Evolutionary conservation across 768 basidiomycete genomes (phyloP).

Genomic region (Termitomyces sp.): DNA sequence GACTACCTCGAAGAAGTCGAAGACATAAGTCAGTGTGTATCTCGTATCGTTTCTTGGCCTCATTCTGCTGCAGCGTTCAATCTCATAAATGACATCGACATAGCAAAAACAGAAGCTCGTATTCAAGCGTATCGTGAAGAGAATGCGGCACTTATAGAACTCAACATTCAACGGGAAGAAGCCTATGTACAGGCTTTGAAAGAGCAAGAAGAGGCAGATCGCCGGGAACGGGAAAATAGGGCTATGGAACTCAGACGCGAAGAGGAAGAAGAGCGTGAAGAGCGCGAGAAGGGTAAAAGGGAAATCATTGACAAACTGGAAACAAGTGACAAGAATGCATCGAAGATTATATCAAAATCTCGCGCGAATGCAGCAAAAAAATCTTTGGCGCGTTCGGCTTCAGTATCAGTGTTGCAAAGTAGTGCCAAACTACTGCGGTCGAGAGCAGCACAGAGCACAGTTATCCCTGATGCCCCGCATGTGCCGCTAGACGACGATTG

Average conservation of each 20-base stretch:
- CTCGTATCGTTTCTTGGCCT: constrained; percentile 4
- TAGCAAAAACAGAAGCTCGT: constrained; percentile 76
- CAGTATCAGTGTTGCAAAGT: constrained; percentile 39
- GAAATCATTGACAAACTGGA: constrained; percentile 82
- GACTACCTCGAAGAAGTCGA: constrained; percentile 97
- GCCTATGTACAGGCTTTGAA: constrained; percentile 65
- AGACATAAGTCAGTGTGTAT: constrained; percentile 53
- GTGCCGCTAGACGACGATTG: constrained; percentile 73
- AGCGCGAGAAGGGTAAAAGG: constrained; percentile 63
- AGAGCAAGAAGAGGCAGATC: constrained; percentile 79
- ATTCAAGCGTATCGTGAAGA: constrained; percentile 74
- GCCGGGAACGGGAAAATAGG: constrained; percentile 63
- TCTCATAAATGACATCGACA: constrained; percentile 84
- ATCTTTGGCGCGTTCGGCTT: constrained; percentile 48
- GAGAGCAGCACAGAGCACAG: constrained; percentile 58
- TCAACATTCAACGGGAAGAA: constrained; percentile 80
- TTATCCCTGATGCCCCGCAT: constrained; percentile 77
- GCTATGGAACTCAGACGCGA: constrained; percentile 60
- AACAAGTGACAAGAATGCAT: constrained; percentile 67
- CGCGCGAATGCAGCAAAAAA: constrained; percentile 62
- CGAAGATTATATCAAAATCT: constrained; percentile 64
- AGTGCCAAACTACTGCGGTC: constrained; percentile 50
- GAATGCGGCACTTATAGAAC: constrained; percentile 78
- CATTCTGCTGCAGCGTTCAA: constrained; percentile 73
- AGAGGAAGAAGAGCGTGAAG: constrained; percentile 75